Percentiles rank a stretch among this genome's conserved stretches.
Conservation (phyloP, 805 yeast genomes). For the Metschnikowia koreensis region DNA sequence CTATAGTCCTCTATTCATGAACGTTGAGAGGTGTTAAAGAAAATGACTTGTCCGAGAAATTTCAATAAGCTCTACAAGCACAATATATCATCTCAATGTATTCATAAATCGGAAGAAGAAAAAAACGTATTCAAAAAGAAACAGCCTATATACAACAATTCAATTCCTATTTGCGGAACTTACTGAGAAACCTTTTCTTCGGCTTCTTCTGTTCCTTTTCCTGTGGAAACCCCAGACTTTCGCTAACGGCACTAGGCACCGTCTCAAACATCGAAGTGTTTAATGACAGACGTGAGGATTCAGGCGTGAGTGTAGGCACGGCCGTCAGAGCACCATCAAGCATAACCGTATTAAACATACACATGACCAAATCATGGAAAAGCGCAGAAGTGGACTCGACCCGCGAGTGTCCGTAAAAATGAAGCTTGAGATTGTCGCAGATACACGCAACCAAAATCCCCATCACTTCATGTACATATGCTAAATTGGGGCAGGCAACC, state of each 20-base stretch:
- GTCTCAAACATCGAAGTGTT: not conserved
- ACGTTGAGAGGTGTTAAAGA: too few relatives aligned
- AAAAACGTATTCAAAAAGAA: too few relatives aligned
- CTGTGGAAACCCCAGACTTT: not conserved
- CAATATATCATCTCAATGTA: too few relatives aligned
- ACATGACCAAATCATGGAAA: slow-evolving; percentile 3
- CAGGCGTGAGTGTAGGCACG: not conserved
- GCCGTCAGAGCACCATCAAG: not conserved
- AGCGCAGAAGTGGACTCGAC: slow-evolving; percentile 6
- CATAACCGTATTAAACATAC: slow-evolving; percentile 1
- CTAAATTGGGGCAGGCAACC: slow-evolving; percentile 1
- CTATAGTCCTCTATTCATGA: too few relatives aligned
- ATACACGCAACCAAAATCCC: slow-evolving; percentile 5
- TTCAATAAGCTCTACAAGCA: too few relatives aligned
- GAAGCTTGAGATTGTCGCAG: slow-evolving; percentile 13
- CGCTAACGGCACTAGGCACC: not conserved
- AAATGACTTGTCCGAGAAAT: too few relatives aligned
- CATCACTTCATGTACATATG: slow-evolving; percentile 9
- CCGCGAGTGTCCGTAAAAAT: slow-evolving; percentile 10
- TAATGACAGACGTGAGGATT: not conserved
- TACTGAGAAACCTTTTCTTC: not conserved
- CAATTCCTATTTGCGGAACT: not conserved
- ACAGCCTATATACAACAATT: not conserved
- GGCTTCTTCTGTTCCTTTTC: not conserved
- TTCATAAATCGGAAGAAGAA: too few relatives aligned